Conservation (phyloP, 2,329 filamentous ascomycete species). For the Pseudogymnoascus sp. region DNA sequence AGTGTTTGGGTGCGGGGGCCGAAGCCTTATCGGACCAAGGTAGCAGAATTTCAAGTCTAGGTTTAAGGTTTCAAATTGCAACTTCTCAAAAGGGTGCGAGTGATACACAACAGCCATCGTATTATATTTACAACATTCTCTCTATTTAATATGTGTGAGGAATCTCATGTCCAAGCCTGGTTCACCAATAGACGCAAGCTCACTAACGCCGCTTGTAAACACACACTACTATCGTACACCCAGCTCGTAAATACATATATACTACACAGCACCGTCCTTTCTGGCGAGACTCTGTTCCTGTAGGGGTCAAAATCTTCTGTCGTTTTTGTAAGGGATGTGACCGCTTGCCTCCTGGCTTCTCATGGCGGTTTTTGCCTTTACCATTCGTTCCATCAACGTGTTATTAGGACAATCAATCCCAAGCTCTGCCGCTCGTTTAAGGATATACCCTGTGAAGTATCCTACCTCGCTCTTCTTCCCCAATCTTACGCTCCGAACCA, state of each 20-base stretch:
- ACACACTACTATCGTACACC: constrained; percentile 3
- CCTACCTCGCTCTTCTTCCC: constrained; percentile 68
- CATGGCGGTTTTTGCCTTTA: constrained; percentile 57
- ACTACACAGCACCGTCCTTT: not conserved
- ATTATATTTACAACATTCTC: constrained; percentile 3
- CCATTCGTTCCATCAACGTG: constrained; percentile 62
- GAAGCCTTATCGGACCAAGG: not conserved
- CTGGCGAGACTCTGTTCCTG: not conserved
- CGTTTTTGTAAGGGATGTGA: constrained; percentile 22
- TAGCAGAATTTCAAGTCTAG: not conserved
- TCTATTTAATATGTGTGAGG: not conserved
- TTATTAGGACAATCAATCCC: constrained; percentile 69
- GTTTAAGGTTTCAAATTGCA: constrained; percentile 1
- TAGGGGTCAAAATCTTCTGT: not conserved
- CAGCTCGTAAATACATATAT: constrained; percentile 7
- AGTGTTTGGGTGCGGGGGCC: not conserved
- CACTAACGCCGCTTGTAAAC: not conserved
- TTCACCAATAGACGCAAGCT: not conserved
- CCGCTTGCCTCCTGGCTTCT: constrained; percentile 20
- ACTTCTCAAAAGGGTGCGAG: not conserved
- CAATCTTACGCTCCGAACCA: constrained; percentile 58
- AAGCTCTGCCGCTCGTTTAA: constrained; percentile 62
- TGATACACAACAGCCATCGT: constrained; percentile 2
- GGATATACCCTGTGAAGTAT: constrained; percentile 83
- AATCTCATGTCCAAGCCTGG: not conserved